phyloP scores from a whole-genome alignment of 257 asterid genomes.

The Mentha longifolia region DNA sequence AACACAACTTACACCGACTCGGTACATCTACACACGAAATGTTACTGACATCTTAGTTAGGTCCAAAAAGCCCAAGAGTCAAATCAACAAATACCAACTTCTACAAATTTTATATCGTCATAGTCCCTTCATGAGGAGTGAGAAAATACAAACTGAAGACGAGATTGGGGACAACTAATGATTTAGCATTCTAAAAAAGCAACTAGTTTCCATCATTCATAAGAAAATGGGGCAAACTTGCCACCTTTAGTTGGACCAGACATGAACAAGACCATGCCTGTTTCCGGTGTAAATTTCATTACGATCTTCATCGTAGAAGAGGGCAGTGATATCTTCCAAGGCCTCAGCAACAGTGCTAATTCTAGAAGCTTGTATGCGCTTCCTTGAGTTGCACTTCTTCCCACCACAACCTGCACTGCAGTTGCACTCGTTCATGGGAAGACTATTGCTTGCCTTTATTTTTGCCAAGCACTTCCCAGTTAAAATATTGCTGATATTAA shows the following conservation, averaged over 20 bases:
- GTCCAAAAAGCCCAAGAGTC: slow-evolving; percentile 6
- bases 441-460: slow-evolving; percentile 71
- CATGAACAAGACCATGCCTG: slow-evolving; percentile 84
- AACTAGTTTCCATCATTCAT: slow-evolving; percentile 8
- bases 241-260: slow-evolving; percentile 79
- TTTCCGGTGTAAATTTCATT: slow-evolving; percentile 97
- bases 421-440: slow-evolving; percentile 58
- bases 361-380: slow-evolving; percentile 54
- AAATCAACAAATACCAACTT: slow-evolving; percentile 16
- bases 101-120: slow-evolving; percentile 9
- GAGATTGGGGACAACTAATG: slow-evolving; percentile 18
- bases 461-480: slow-evolving; percentile 96
- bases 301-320: slow-evolving; percentile 95
- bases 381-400: slow-evolving; percentile 60
- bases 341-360: slow-evolving; percentile 85
- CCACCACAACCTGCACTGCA: slow-evolving; percentile 66
- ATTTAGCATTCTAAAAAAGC: slow-evolving; percentile 25
- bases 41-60: slow-evolving; percentile 25
- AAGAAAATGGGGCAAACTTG: slow-evolving; percentile 16
- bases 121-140: slow-evolving; percentile 20
- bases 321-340: slow-evolving; percentile 92
- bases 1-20: slow-evolving; percentile 20
- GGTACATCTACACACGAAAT: slow-evolving; percentile 37
- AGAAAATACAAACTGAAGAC: slow-evolving; percentile 12
- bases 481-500: slow-evolving; percentile 90